A percentile compares a stretch with the other conserved stretches of the same genome.
Conservation (phyloP, 768 basidiomycete species). For the Butyriboletus loyo region DNA sequence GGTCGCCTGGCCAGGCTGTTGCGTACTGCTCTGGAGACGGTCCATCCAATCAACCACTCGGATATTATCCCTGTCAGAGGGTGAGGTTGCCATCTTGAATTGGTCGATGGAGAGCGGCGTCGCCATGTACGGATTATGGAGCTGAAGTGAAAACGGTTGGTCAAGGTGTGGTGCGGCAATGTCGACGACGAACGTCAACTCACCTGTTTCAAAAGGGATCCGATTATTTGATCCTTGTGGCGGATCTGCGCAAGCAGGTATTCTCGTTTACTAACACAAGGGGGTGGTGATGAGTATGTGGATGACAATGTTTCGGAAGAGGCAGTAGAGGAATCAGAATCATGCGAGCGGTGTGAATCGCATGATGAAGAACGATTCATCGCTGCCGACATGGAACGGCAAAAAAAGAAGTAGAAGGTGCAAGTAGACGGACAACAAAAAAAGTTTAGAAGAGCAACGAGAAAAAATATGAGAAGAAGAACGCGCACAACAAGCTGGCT, state of each 20-base stretch:
- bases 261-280: conserved; percentile 68
- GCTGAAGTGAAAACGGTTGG: conserved; percentile 2
- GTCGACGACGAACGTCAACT: conserved; percentile 5
- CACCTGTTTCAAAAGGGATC: conserved; percentile 80
- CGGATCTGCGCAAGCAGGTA: conserved; percentile 82
- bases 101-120: conserved; percentile 78
- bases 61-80: conserved; percentile 65
- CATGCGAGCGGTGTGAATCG: conserved; percentile 19
- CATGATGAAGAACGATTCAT: conserved; percentile 20
- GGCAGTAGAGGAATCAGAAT: conserved; percentile 28
- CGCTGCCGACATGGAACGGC: not conserved
- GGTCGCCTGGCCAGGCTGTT: conserved; percentile 42
- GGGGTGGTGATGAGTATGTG: conserved; percentile 26
- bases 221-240: conserved; percentile 86
- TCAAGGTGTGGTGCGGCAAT: not conserved
- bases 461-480: not conserved
- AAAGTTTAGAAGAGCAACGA: not conserved
- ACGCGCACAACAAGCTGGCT: not conserved
- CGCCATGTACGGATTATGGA: conserved; percentile 79
- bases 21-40: conserved; percentile 59
- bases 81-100: conserved; percentile 74
- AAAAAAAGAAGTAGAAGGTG: not conserved
- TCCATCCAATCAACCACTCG: conserved; percentile 77
- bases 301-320: conserved; percentile 40
- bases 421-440: not conserved